These are phyloP conservation scores for Chlamydomonas schloesseri DNA, from an alignment of 139 green algal genomes.

Conservation along the genomic window DNA sequence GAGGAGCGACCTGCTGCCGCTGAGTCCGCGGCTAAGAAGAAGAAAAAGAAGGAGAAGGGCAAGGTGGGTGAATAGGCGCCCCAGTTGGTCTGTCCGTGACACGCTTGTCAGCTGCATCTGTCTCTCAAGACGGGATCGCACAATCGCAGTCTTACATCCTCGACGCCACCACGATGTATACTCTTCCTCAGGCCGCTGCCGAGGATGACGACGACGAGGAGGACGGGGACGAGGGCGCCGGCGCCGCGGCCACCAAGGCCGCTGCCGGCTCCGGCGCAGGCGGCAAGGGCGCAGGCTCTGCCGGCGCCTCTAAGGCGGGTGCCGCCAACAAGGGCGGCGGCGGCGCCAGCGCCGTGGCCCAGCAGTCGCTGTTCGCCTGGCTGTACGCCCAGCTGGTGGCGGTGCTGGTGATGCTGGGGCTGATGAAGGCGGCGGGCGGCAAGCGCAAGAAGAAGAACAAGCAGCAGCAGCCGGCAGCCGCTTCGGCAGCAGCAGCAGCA, in stretches of 20 bases:
- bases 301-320: neutral
- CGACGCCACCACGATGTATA: neutral
- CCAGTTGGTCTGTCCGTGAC: too few relatives aligned
- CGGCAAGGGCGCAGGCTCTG: neutral
- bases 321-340: neutral
- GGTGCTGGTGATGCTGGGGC: conserved; percentile 10
- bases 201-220: neutral
- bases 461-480: too few relatives aligned
- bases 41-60: conserved; percentile 19
- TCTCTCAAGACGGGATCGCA: too few relatives aligned
- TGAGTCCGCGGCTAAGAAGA: neutral
- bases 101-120: too few relatives aligned
- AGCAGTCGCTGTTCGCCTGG: conserved; percentile 31
- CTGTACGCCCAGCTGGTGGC: conserved; percentile 1
- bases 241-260: neutral
- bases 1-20: neutral
- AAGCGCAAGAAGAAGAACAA: conserved; percentile 13
- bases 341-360: neutral
- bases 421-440: neutral
- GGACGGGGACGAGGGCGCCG: neutral
- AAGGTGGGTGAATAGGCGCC: conserved; percentile 9
- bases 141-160: neutral
- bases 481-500: neutral
- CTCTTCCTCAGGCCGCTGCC: neutral
- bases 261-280: neutral